Percentiles rank a stretch among this genome's conserved stretches.
These are phyloP conservation scores for Scheffersomyces coipomensis DNA, from an alignment of 805 yeast species.

Conservation along the genomic window DNA sequence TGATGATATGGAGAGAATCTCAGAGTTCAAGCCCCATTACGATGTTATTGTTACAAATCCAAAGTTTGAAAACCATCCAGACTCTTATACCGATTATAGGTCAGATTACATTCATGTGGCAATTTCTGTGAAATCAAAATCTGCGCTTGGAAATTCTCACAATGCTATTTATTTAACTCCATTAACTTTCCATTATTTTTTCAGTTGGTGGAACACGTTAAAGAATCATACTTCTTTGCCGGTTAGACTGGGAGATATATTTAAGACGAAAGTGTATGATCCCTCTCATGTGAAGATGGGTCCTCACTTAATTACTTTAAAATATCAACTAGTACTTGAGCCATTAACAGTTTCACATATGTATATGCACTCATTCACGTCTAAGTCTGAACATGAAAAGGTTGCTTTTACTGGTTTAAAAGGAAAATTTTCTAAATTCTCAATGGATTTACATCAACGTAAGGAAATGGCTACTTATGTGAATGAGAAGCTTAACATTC, in stretches of 20 bases:
- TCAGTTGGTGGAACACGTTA: constrained; percentile 42
- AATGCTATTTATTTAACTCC: constrained; percentile 41
- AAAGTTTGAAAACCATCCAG: constrained; percentile 54
- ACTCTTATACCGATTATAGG: constrained; percentile 78
- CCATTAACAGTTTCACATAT: constrained; percentile 39
- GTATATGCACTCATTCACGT: constrained; percentile 26
- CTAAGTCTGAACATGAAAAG: constrained; percentile 17
- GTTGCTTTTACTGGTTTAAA: constrained; percentile 40
- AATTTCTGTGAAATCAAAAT: constrained; percentile 33
- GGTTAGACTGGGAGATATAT: constrained; percentile 33
- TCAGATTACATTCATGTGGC: constrained; percentile 73
- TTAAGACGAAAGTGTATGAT: constrained; percentile 15
- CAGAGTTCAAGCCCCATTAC: constrained; percentile 59
- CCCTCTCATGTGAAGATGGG: constrained; percentile 34
- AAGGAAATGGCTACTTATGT: constrained; percentile 34
- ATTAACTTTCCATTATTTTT: constrained; percentile 34
- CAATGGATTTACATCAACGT: constrained; percentile 40
- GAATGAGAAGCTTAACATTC: constrained; percentile 35
- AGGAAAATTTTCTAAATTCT: constrained; percentile 30
- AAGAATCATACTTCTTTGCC: constrained; percentile 33
- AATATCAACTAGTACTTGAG: constrained; percentile 39
- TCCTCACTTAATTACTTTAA: constrained; percentile 38
- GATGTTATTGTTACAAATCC: constrained; percentile 64
- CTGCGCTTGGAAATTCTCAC: constrained; percentile 26
- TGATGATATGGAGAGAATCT: constrained; percentile 41